phyloP scores from a whole-genome alignment of 371 early-diverging fungal species.

The Smittium mucronatum region DNA sequence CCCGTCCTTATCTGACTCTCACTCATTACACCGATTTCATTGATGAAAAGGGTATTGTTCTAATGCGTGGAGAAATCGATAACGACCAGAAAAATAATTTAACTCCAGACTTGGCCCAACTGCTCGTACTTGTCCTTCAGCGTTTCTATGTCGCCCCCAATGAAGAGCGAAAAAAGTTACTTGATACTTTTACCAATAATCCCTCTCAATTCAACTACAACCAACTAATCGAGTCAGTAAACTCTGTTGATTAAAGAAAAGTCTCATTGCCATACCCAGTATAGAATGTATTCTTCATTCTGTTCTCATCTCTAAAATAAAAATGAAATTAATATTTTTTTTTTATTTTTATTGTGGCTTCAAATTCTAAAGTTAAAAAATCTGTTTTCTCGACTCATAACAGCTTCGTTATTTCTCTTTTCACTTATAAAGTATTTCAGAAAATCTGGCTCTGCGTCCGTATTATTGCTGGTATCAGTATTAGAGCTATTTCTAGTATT shows the following conservation, averaged over 20 bases:
- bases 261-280: too few species aligned
- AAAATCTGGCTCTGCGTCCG: neutral
- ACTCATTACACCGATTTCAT: slow-evolving; percentile 78
- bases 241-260: neutral
- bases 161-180: slow-evolving; percentile 44
- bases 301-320: neutral
- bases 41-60: slow-evolving; percentile 63
- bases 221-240: slow-evolving; percentile 45
- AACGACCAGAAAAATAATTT: slow-evolving; percentile 24
- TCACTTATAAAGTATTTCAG: neutral
- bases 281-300: neutral
- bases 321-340: neutral
- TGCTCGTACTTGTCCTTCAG: slow-evolving; percentile 69
- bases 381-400: neutral
- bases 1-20: slow-evolving; percentile 71
- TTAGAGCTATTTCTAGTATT: too few species aligned
- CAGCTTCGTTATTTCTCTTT: neutral
- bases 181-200: slow-evolving; percentile 62
- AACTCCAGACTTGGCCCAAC: slow-evolving; percentile 61
- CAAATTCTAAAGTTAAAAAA: neutral
- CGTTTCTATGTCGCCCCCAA: slow-evolving; percentile 77
- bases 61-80: slow-evolving; percentile 79
- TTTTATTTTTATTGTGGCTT: neutral
- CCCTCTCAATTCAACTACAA: slow-evolving; percentile 68
- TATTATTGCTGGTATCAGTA: neutral